Conservation (phyloP, 441 rosid genomes). For the Flueggea neowawraea region DNA sequence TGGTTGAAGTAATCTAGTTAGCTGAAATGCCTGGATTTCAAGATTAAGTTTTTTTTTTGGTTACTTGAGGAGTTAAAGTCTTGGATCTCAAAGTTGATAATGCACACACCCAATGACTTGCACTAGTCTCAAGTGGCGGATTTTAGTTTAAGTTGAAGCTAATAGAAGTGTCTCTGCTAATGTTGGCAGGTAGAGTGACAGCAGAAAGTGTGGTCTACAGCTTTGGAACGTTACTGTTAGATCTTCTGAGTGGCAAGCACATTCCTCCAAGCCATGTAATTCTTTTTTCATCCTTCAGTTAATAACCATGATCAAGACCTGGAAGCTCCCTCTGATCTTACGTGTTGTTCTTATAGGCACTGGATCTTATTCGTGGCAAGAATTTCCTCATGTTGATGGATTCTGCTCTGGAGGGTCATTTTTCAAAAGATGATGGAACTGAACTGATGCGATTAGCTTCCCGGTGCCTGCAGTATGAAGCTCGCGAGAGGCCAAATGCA, state of each 20-base stretch:
- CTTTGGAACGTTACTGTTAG: constrained; percentile 90
- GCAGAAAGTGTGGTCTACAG: constrained; percentile 94
- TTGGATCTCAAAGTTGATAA: no score
- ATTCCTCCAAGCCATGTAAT: constrained; percentile 97
- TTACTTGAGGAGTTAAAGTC: no score
- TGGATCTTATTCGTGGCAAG: constrained; percentile 89
- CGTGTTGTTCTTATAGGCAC: constrained; percentile 51
- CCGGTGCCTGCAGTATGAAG: constrained; percentile 88
- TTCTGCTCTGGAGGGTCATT: constrained; percentile 88
- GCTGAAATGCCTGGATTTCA: no score
- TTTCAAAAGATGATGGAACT: constrained; percentile 93
- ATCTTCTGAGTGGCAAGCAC: constrained; percentile 96
- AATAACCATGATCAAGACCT: neutral
- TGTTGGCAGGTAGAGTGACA: constrained; percentile 80
- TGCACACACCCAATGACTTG: no score
- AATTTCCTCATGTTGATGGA: constrained; percentile 90
- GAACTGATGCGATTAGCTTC: constrained; percentile 90
- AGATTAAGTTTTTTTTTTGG: no score
- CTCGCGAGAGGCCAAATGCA: constrained; percentile 94
- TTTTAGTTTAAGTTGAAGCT: neutral
- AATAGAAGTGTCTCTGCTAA: neutral
- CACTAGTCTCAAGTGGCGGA: no score
- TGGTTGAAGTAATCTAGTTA: no score
- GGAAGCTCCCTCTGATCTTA: neutral
- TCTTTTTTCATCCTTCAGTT: constrained; percentile 7